These are phyloP conservation scores for Chrysoporthe deuterocubensis DNA, from an alignment of 2,329 filamentous ascomycete species.

Conservation along the genomic window DNA sequence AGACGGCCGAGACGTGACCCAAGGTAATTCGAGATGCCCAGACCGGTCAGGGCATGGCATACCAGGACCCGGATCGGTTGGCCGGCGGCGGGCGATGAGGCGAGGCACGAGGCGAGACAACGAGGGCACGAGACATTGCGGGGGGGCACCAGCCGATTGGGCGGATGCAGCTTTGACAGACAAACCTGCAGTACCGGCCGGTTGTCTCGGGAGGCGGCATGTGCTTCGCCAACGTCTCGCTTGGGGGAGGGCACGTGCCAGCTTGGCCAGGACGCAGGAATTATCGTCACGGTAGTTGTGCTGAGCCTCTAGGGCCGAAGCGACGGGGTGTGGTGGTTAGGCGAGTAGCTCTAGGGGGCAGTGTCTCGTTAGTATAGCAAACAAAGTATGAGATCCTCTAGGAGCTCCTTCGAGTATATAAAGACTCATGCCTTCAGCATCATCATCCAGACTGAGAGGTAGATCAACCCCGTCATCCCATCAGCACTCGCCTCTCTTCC, in stretches of 20 bases:
- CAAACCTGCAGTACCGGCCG: constrained; percentile 15
- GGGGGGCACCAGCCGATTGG: constrained; percentile 20
- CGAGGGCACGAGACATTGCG: not conserved
- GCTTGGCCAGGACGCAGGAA: not conserved
- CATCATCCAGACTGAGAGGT: not conserved
- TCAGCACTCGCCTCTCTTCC: not conserved
- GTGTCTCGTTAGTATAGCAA: too few relatives aligned
- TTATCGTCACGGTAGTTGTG: not conserved
- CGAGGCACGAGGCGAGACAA: not conserved
- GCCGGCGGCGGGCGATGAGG: not conserved
- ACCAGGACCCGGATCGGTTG: not conserved
- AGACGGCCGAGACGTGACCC: constrained; percentile 23
- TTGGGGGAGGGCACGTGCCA: constrained; percentile 1
- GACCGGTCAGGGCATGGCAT: not conserved
- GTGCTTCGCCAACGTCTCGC: constrained; percentile 26
- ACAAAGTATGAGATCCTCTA: too few relatives aligned
- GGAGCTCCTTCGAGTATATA: not conserved
- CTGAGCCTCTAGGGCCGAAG: not conserved
- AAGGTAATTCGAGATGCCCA: constrained; percentile 12
- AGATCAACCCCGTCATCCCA: not conserved
- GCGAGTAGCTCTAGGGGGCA: not conserved
- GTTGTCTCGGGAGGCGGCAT: constrained; percentile 23
- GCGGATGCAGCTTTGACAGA: constrained; percentile 20
- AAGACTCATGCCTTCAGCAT: not conserved
- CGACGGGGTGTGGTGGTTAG: not conserved